A percentile compares a stretch with the other conserved stretches of the same genome.
Conservation (phyloP, 1,139 yeast species). For the Magnusiomyces suaveolens region DNA sequence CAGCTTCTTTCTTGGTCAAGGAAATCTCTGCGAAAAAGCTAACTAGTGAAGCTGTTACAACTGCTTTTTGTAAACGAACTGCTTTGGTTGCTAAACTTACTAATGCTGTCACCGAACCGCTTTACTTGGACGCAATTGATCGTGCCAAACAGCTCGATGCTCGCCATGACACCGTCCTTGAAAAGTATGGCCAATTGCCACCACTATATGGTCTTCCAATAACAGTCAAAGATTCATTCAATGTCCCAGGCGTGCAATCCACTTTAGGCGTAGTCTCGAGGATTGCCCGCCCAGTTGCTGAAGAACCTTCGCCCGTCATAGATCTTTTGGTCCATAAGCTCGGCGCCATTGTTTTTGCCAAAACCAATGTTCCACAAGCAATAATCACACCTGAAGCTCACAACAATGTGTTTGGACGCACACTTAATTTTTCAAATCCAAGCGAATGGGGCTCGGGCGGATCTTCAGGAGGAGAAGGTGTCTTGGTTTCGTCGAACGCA, state of each 20-base stretch:
- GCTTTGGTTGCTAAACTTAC: slow-evolving; percentile 35
- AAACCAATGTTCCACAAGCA: slow-evolving; percentile 52
- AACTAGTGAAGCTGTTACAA: slow-evolving; percentile 38
- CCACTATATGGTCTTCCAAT: slow-evolving; percentile 47
- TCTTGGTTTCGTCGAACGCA: slow-evolving; percentile 42
- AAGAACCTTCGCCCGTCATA: slow-evolving; percentile 29
- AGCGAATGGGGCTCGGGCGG: slow-evolving; percentile 43
- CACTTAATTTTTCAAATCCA: slow-evolving; percentile 41
- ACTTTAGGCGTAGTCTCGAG: slow-evolving; percentile 34
- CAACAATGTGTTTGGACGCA: slow-evolving; percentile 41
- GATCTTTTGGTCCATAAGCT: slow-evolving; percentile 36
- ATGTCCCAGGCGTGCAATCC: slow-evolving; percentile 36
- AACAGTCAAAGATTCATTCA: slow-evolving; percentile 43
- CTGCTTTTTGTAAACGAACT: slow-evolving; percentile 50
- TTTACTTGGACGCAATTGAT: slow-evolving; percentile 27
- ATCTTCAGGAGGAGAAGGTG: slow-evolving; percentile 56
- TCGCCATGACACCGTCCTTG: slow-evolving; percentile 9
- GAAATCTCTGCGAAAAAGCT: slow-evolving; percentile 36
- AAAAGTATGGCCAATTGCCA: slow-evolving; percentile 15
- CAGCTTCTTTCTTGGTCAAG: slow-evolving; percentile 29
- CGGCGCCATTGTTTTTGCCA: slow-evolving; percentile 49
- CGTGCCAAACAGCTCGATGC: slow-evolving; percentile 37
- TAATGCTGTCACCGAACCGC: slow-evolving; percentile 27
- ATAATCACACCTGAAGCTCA: slow-evolving; percentile 46
- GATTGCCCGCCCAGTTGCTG: slow-evolving; percentile 23